Percentiles rank a stretch among this genome's conserved stretches.
phyloP scores from a whole-genome alignment of 495 filamentous ascomycete species.

The Thermothielavioides terrestris region DNA sequence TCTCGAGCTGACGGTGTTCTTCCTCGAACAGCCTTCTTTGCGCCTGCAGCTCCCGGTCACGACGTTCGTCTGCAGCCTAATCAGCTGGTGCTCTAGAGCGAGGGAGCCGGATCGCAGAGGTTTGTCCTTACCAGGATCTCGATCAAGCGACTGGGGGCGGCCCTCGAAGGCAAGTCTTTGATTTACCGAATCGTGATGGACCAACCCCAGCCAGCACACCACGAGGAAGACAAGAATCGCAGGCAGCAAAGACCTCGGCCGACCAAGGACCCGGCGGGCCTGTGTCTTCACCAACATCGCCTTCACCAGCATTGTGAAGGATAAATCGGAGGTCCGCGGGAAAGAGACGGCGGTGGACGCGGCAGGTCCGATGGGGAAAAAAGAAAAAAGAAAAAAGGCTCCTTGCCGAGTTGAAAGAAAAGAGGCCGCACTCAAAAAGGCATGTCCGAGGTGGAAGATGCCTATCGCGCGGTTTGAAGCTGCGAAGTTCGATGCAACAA shows the following conservation, averaged over 20 bases:
- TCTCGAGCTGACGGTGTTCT: constrained; percentile 30
- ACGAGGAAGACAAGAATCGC: constrained; percentile 19
- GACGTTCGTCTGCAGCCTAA: constrained; percentile 4
- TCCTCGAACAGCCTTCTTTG: constrained; percentile 27
- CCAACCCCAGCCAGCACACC: constrained; percentile 26
- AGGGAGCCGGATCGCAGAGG: neutral
- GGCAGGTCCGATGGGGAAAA: neutral
- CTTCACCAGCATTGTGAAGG: constrained; percentile 8
- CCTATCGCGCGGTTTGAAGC: neutral
- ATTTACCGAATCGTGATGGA: neutral
- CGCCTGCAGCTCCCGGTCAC: constrained; percentile 13
- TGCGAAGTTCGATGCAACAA: neutral
- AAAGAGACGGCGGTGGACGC: neutral
- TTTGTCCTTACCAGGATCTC: constrained; percentile 9
- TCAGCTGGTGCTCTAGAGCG: neutral
- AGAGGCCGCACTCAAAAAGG: neutral
- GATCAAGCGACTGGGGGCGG: neutral
- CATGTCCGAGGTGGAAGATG: constrained; percentile 1
- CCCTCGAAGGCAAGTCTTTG: neutral
- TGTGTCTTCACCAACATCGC: constrained; percentile 29
- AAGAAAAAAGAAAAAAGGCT: neutral
- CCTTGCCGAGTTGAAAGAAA: neutral
- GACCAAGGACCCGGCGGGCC: constrained; percentile 44
- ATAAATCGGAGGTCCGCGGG: neutral
- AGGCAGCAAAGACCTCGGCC: constrained; percentile 30